Evolutionary conservation across 331 rosid species (phyloP), one percentile per base, ranked within the genome.

Genomic region (Quercus lobata): DNA sequence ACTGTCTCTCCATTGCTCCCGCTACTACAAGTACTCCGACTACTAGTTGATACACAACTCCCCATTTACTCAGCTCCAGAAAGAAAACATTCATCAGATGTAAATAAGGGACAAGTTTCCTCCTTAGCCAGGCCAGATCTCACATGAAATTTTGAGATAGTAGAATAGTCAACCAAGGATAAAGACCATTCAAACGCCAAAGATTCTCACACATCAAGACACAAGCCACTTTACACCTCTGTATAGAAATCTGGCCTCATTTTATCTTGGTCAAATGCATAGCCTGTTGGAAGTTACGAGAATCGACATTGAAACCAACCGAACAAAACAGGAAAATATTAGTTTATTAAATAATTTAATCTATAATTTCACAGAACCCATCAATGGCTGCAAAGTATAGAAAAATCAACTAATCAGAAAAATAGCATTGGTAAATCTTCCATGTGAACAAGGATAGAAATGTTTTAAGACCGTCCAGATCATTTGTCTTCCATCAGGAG

Each of bases 11-110:
- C 94, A 76, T 91, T 91, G 85, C 93, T 91, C 83, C 87, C 71
- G 80, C 96, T 91, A 71, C 97, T 89, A 71, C 86, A 86, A 86
- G 92, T 84, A 84, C 93, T 88, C 76, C 70, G 85, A 82, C 90
- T 88, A 83, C 97, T 85, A 66, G 94, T 93, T 12, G 99, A 96
- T 66, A 91, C 87, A 78, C 97, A 96, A 73, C 88, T 89, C 79
- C 99, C 99, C 99, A 96, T 96, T 84, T 91, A 11, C 49, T 91
- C 90, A 92, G 78, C 87, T 84, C 85, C 93, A 82, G 81, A 80
- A 84, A 58, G 32, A 88, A 82, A 58, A 79, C 97, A 91, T 91
- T 79, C 97, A 92, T 88, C 79, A 71, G 84, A 82, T 46, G 77
- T 57, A 56, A 79, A 61, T 30, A 77, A 76, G 54, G 22, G 78